Evolutionary conservation across 805 yeast genomes (phyloP), one percentile per base, ranked within the genome.

Genomic region (Danielia reshetovae): DNA sequence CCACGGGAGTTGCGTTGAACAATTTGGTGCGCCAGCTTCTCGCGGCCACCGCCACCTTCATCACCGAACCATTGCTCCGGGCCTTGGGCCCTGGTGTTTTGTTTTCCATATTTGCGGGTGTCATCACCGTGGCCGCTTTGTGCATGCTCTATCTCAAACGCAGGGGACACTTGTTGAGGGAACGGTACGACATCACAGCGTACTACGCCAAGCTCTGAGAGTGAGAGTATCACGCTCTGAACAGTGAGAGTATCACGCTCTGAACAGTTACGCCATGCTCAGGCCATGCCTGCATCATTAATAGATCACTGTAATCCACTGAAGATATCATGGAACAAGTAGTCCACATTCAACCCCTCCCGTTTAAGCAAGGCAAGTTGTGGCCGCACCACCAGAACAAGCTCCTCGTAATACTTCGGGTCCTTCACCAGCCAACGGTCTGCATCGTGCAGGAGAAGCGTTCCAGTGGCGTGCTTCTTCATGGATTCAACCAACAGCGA

Each of bases 1-100:
- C 95, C 10, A 83, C 95, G 0, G 95, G 94, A 1, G 85, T 86
- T 31, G 95, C 95, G 0, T 56, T 87, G 32, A 86, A 84, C 50
- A 87, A 86, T 52, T 70, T 86, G 36, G 66, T 81, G 13, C 69
- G 96, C 47, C 83, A 79, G 68, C 61, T 77, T 2, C 61, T 83
- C 39, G 95, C 95, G 1, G 85, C 94, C 0, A 67, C 70, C 2
- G 89, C 86, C 8, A 77, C 88, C 2, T 87, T 86, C 54, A 68
- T 80, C 7, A 75, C 84, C 1, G 87, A 81, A 27, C 94, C 95
- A 0, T 63, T 84, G 50, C 61, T 81, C 12, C 49, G 53, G 3
- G 87, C 85, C 0, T 65, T 86, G 52, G 86, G 87, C 0, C 62
- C 74, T 2, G 95, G 95, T 0, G 77, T 83, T 45, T 62, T 85